These are phyloP conservation scores for Fraxinus anomala DNA, from an alignment of 257 asterid species.

Conservation along the genomic window DNA sequence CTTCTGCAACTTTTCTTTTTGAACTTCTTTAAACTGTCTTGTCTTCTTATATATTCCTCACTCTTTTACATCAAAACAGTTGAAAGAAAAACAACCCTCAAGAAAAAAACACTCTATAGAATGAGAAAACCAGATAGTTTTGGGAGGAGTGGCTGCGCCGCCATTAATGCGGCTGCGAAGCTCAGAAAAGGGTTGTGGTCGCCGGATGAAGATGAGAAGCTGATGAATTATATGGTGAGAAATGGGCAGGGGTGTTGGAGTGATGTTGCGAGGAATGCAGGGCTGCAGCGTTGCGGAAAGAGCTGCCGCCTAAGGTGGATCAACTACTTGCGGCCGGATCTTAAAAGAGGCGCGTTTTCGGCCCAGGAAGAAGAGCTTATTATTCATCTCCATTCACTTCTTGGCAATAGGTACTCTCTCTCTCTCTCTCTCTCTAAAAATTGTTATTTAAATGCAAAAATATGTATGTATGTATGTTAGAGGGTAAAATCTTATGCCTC, in stretches of 20 bases:
- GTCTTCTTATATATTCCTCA: constrained; percentile 40
- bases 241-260: constrained; percentile 74
- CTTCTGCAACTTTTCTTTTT: background rate
- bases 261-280: constrained; percentile 62
- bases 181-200: constrained; percentile 67
- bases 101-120: too few relatives aligned
- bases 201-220: constrained; percentile 59
- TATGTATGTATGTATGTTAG: too few relatives aligned
- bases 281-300: constrained; percentile 60
- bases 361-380: constrained; percentile 61
- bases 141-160: background rate
- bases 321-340: constrained; percentile 62
- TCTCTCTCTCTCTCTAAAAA: background rate
- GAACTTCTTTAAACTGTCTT: constrained; percentile 6
- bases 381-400: constrained; percentile 61
- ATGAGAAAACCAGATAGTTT: constrained; percentile 58
- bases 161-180: constrained; percentile 21
- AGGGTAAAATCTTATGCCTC: too few relatives aligned
- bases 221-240: constrained; percentile 54
- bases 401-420: constrained; percentile 52
- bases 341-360: constrained; percentile 62
- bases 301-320: constrained; percentile 67
- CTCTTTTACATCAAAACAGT: constrained; percentile 55
- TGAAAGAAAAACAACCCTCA: constrained; percentile 31
- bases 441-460: too few relatives aligned